Evolutionary conservation across 192 early-diverging fungal genomes (phyloP).

Genomic region (Coemansia umbellata): DNA sequence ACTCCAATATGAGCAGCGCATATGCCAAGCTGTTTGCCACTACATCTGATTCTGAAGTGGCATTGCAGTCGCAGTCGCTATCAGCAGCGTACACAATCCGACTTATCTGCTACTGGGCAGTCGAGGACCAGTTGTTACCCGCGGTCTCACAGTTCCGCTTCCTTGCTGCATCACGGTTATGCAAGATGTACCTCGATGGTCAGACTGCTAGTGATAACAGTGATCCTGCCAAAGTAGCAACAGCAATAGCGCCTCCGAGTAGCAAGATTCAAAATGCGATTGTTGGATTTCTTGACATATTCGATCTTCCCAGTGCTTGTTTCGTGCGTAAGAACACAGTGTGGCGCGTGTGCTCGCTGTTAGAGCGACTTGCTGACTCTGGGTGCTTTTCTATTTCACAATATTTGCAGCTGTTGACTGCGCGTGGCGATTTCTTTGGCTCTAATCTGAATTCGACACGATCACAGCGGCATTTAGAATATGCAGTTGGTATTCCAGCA

Average conservation of each 20-base stretch:
- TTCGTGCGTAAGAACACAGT: neutral
- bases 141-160: slow-evolving; percentile 11
- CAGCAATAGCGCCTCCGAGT: neutral
- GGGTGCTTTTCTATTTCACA: slow-evolving; percentile 31
- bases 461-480: slow-evolving; percentile 31
- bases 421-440: slow-evolving; percentile 39
- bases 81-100: slow-evolving; percentile 7
- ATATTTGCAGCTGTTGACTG: slow-evolving; percentile 39
- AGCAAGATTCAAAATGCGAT: slow-evolving; percentile 22
- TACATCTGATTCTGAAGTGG: neutral
- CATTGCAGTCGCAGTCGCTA: too few species aligned
- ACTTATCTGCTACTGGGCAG: slow-evolving; percentile 40
- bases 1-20: neutral
- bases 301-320: neutral
- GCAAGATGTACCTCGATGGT: neutral
- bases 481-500: slow-evolving; percentile 11
- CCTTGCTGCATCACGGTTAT: slow-evolving; percentile 16
- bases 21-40: slow-evolving; percentile 9
- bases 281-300: slow-evolving; percentile 29
- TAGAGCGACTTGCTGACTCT: slow-evolving; percentile 31
- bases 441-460: slow-evolving; percentile 1
- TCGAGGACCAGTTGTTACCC: slow-evolving; percentile 5
- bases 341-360: slow-evolving; percentile 18
- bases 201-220: neutral
- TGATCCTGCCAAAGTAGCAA: neutral